Evolutionary conservation across 805 yeast genomes (phyloP).

Genomic region (Jamesozyma lodderae): DNA sequence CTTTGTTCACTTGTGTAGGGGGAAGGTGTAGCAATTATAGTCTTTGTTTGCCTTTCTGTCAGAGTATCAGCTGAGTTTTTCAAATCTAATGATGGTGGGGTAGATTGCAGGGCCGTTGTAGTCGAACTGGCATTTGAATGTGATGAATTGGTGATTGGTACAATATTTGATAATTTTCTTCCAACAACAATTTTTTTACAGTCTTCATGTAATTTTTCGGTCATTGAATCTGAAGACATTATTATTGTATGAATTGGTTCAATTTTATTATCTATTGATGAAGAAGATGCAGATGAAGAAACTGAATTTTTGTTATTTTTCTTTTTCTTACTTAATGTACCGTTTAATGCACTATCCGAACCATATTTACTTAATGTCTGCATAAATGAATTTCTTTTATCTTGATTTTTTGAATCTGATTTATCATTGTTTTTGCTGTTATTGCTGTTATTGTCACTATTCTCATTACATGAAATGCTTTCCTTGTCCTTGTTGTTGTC

Average conservation of each 20-base stretch:
- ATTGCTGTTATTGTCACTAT: slow-evolving; percentile 3
- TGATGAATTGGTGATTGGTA: no score
- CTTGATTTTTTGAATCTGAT: not conserved
- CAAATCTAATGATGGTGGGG: not conserved
- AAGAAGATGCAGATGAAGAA: no score
- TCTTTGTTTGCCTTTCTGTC: not conserved
- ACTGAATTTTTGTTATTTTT: slow-evolving; percentile 4
- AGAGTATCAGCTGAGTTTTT: not conserved
- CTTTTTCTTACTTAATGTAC: not conserved
- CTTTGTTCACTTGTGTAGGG: slow-evolving; percentile 50
- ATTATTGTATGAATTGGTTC: slow-evolving; percentile 19
- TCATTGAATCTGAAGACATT: slow-evolving; percentile 20
- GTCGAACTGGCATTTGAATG: not conserved
- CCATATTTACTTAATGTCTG: slow-evolving; percentile 1
- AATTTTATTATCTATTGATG: slow-evolving; percentile 6
- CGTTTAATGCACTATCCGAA: not conserved
- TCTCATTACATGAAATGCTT: no score
- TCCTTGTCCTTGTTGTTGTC: slow-evolving; percentile 8
- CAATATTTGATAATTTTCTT: slow-evolving; percentile 13
- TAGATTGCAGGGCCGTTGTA: not conserved
- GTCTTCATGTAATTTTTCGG: slow-evolving; percentile 25
- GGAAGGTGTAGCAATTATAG: not conserved
- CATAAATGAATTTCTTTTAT: slow-evolving; percentile 1
- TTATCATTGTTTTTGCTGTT: not conserved
- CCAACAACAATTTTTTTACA: slow-evolving; percentile 25